A percentile compares a stretch with the other conserved stretches of the same genome.
Conservation (phyloP, 2,329 filamentous ascomycete genomes). For the Trichoderma sp. region DNA sequence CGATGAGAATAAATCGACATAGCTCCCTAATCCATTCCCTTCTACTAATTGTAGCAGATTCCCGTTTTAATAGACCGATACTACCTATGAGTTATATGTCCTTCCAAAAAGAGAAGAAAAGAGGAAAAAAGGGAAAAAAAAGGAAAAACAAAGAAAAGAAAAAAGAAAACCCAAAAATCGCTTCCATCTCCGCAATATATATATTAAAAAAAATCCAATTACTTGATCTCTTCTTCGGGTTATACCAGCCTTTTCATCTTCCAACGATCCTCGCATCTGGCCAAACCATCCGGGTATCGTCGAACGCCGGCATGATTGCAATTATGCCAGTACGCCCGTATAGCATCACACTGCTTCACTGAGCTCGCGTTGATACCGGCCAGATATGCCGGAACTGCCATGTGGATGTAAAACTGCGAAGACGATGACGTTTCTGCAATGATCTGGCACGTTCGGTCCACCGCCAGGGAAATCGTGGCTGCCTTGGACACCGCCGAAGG, state of each 20-base stretch:
- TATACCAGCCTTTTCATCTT: slow-evolving; percentile 23
- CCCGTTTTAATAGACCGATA: not conserved
- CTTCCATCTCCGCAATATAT: not conserved
- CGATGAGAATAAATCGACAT: not conserved
- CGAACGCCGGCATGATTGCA: slow-evolving; percentile 38
- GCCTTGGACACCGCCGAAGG: not conserved
- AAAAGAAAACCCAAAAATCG: not conserved
- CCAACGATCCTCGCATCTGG: slow-evolving; percentile 36
- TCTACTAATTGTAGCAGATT: not conserved
- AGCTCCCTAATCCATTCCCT: not conserved
- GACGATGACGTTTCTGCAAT: slow-evolving; percentile 31
- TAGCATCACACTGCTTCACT: slow-evolving; percentile 32
- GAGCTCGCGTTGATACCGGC: slow-evolving; percentile 36
- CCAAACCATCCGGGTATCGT: slow-evolving; percentile 31
- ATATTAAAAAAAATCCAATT: not conserved
- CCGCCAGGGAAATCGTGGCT: slow-evolving; percentile 29
- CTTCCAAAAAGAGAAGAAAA: not conserved
- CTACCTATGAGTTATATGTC: not conserved
- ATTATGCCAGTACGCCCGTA: slow-evolving; percentile 38
- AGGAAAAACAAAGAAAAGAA: not conserved
- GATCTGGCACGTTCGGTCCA: slow-evolving; percentile 35
- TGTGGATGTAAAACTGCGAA: slow-evolving; percentile 39
- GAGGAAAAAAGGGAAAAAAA: not conserved
- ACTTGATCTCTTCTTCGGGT: not conserved
- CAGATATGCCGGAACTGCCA: slow-evolving; percentile 38